phyloP scores from a whole-genome alignment of 306 rosid species.

The Canavalia gladiata region DNA sequence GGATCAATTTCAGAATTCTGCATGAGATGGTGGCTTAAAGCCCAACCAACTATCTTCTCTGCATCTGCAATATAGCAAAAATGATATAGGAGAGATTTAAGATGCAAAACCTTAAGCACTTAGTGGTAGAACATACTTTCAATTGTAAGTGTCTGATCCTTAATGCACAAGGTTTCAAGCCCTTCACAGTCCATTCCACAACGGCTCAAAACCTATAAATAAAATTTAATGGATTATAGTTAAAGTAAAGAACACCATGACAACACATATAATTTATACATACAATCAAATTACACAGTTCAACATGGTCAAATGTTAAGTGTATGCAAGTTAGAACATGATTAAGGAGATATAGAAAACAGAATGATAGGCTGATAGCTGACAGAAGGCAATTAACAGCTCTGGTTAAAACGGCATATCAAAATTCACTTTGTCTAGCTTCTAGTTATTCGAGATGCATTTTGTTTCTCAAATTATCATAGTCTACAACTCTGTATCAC shows the following conservation, averaged over 20 bases:
- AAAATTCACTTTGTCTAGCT: conserved; percentile 10
- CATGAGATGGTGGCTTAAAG: conserved; percentile 94
- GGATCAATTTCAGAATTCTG: conserved; percentile 80
- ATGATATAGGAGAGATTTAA: conserved; percentile 33
- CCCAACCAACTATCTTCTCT: conserved; percentile 99
- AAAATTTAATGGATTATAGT: conserved; percentile 42
- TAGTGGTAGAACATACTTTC: conserved; percentile 75
- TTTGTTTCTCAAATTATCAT: conserved; percentile 15
- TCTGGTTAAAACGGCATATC: conserved; percentile 31
- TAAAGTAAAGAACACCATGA: conserved; percentile 27
- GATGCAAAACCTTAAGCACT: conserved; percentile 11
- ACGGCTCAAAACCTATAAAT: conserved; percentile 83
- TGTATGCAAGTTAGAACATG: background rate
- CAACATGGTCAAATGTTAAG: conserved; percentile 38
- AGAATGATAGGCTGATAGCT: background rate
- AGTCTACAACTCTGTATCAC: conserved; percentile 32
- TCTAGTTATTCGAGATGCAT: conserved; percentile 19
- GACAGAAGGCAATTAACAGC: conserved; percentile 32
- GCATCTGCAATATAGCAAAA: conserved; percentile 75
- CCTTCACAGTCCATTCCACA: conserved; percentile 92
- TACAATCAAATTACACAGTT: conserved; percentile 27
- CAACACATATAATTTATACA: conserved; percentile 17
- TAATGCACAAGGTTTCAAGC: conserved; percentile 77
- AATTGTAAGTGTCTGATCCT: conserved; percentile 83
- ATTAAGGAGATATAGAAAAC: conserved; percentile 17